Conservation (phyloP, 2,329 filamentous ascomycete species). For the Pochonia chlamydosporia region DNA sequence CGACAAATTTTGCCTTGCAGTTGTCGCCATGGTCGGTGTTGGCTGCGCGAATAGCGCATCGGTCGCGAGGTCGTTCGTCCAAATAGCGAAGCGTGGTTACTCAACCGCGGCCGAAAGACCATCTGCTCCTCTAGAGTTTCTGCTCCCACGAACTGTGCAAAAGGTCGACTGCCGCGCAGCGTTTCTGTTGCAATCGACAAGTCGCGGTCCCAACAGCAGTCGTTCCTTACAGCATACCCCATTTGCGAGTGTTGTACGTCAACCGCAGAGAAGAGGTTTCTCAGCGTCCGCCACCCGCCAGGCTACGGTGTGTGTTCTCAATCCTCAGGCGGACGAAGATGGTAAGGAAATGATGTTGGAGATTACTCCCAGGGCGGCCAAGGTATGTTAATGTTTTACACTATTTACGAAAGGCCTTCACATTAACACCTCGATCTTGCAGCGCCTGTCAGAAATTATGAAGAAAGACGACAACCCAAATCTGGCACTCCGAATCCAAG, state of each 20-base stretch:
- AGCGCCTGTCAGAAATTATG: slow-evolving; percentile 76
- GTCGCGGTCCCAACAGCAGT: background rate
- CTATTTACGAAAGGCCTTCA: background rate
- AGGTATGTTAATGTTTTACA: slow-evolving; percentile 44
- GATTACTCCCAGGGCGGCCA: slow-evolving; percentile 77
- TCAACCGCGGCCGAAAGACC: slow-evolving; percentile 18
- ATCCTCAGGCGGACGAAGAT: slow-evolving; percentile 74
- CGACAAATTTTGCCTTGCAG: background rate
- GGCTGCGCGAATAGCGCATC: slow-evolving; percentile 33
- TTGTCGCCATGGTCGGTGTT: slow-evolving; percentile 20
- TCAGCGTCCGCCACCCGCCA: slow-evolving; percentile 27
- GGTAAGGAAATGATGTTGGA: slow-evolving; percentile 79
- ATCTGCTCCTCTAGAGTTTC: slow-evolving; percentile 29
- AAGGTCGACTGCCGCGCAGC: background rate
- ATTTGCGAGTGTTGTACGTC: background rate
- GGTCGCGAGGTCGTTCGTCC: slow-evolving; percentile 34
- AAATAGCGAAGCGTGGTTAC: slow-evolving; percentile 31
- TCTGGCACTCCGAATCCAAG: slow-evolving; percentile 82
- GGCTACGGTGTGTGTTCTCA: slow-evolving; percentile 50
- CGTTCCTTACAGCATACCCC: background rate
- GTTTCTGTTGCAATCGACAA: background rate
- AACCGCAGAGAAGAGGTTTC: slow-evolving; percentile 24
- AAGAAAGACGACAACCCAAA: slow-evolving; percentile 65
- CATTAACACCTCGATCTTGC: background rate
- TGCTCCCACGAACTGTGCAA: slow-evolving; percentile 27